phyloP scores from a whole-genome alignment of 2,329 filamentous ascomycete species.

The Colletotrichum musicola region DNA sequence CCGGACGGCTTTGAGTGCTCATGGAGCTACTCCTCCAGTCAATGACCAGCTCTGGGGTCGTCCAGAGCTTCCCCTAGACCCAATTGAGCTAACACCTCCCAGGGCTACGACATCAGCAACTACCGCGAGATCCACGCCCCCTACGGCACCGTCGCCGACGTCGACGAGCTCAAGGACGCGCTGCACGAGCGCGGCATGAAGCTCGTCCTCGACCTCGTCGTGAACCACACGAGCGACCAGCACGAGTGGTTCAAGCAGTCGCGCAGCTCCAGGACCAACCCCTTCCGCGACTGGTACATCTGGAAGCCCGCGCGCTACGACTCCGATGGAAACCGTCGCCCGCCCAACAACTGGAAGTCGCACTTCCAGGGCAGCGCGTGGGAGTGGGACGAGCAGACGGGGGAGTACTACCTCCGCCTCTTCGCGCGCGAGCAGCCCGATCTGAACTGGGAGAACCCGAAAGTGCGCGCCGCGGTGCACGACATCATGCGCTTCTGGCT shows the following conservation, averaged over 20 bases:
- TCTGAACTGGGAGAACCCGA: conserved; percentile 81
- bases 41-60: neutral
- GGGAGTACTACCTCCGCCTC: conserved; percentile 73
- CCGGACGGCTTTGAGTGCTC: neutral
- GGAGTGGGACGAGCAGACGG: conserved; percentile 62
- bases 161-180: conserved; percentile 72
- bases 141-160: conserved; percentile 77
- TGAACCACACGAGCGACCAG: conserved; percentile 76
- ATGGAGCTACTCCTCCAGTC: neutral
- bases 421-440: conserved; percentile 81
- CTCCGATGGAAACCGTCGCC: conserved; percentile 66
- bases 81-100: neutral
- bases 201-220: conserved; percentile 78
- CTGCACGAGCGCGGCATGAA: conserved; percentile 75
- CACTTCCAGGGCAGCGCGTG: conserved; percentile 60
- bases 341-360: conserved; percentile 70
- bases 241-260: conserved; percentile 71
- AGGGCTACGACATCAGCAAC: conserved; percentile 77
- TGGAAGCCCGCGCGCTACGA: conserved; percentile 73
- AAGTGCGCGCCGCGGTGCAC: conserved; percentile 75
- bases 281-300: conserved; percentile 73
- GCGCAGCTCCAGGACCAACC: conserved; percentile 63
- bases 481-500: conserved; percentile 81
- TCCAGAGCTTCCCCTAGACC: neutral
- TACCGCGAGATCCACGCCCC: conserved; percentile 74